phyloP scores from a whole-genome alignment of 1,284 basidiomycete species.

The Puccinia sorghi region DNA sequence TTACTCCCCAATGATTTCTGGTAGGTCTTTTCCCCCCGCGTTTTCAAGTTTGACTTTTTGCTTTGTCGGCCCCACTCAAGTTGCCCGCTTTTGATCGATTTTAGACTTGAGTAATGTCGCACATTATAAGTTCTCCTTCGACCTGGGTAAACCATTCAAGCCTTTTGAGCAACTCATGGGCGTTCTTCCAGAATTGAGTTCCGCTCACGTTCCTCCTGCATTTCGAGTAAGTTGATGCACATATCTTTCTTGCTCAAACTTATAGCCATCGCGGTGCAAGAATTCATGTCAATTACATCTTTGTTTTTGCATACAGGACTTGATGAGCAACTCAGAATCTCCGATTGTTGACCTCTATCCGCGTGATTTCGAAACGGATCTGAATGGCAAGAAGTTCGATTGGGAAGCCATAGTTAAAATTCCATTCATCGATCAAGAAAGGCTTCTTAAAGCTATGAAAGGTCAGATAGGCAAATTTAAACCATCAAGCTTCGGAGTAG shows the following conservation, averaged over 20 bases:
- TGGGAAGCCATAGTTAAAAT: conserved; percentile 99
- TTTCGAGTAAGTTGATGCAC: conserved; percentile 60
- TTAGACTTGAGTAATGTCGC: conserved; percentile 73
- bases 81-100: background rate
- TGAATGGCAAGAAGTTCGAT: conserved; percentile 97
- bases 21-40: background rate
- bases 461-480: conserved; percentile 59
- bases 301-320: conserved; percentile 69
- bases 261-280: background rate
- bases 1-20: conserved; percentile 54
- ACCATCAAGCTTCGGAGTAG: no score
- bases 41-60: background rate
- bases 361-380: conserved; percentile 80
- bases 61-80: no score
- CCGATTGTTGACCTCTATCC: conserved; percentile 96
- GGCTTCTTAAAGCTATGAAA: conserved; percentile 78
- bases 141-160: conserved; percentile 83
- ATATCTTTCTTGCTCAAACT: background rate
- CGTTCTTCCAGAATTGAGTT: conserved; percentile 86
- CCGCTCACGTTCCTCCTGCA: conserved; percentile 78
- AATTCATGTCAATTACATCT: background rate
- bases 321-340: conserved; percentile 84
- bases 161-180: conserved; percentile 99
- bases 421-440: conserved; percentile 87
- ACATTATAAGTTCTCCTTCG: conserved; percentile 78